phyloP scores from a whole-genome alignment of 1,284 basidiomycete species.

The Trichosporon ovoides region DNA sequence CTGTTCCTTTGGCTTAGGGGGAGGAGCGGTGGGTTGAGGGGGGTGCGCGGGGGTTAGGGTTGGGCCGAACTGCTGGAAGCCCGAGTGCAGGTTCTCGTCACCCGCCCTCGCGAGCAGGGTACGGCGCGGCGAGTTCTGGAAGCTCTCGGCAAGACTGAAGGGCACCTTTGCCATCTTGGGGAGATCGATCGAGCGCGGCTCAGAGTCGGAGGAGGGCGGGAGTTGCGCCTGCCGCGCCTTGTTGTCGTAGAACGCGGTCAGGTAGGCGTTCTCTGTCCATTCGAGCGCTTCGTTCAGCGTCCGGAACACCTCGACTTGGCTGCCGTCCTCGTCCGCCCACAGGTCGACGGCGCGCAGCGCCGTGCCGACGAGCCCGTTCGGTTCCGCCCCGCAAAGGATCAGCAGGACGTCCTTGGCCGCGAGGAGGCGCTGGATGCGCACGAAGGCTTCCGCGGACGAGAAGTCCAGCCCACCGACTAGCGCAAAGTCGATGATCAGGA shows the following conservation, averaged over 20 bases:
- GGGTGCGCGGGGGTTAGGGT: too few species aligned
- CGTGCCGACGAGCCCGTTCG: constrained; percentile 60
- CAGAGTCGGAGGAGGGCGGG: too few species aligned
- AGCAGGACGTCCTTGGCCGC: constrained; percentile 70
- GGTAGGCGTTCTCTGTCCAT: constrained; percentile 86
- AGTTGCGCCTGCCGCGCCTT: constrained; percentile 17
- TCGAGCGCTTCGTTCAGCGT: constrained; percentile 88
- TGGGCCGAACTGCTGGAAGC: too few species aligned
- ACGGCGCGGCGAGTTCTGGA: constrained; percentile 67
- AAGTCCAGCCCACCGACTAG: constrained; percentile 88
- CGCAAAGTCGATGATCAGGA: constrained; percentile 78
- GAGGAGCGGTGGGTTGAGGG: too few species aligned
- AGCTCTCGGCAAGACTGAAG: constrained; percentile 55
- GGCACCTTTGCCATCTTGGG: constrained; percentile 42
- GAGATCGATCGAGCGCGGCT: constrained; percentile 35
- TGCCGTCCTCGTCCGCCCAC: constrained; percentile 60
- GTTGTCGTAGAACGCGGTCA: constrained; percentile 52
- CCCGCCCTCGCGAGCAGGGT: constrained; percentile 73
- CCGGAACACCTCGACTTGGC: constrained; percentile 72
- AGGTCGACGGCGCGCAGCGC: constrained; percentile 70
- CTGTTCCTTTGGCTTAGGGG: too few species aligned
- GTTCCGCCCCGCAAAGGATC: constrained; percentile 77
- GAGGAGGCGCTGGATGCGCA: constrained; percentile 80
- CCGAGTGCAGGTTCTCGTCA: constrained; percentile 47
- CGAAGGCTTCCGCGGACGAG: constrained; percentile 90